These are phyloP conservation scores for Sphaerulina musiva DNA, from an alignment of 2,329 filamentous ascomycete genomes.

Conservation along the genomic window DNA sequence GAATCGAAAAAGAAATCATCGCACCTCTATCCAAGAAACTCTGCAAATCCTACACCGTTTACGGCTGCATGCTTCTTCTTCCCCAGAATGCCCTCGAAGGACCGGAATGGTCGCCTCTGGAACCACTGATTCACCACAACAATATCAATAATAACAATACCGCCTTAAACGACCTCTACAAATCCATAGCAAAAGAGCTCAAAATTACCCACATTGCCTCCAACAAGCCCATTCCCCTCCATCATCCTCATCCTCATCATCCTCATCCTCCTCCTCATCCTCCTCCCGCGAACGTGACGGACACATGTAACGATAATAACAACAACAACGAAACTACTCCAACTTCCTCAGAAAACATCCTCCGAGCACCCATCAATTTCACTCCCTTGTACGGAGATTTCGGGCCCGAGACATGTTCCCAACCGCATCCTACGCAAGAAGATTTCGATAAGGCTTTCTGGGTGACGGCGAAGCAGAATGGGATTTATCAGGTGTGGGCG, in stretches of 20 bases:
- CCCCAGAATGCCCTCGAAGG: constrained; percentile 42
- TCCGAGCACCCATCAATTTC: constrained; percentile 67
- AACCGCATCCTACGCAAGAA: constrained; percentile 22
- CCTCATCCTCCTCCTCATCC: too few relatives aligned
- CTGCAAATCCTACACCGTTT: constrained; percentile 46
- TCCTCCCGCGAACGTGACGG: too few relatives aligned
- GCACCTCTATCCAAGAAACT: constrained; percentile 13
- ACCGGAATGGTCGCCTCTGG: constrained; percentile 28
- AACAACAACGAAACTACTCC: not conserved
- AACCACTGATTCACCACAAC: too few relatives aligned
- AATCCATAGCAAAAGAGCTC: constrained; percentile 39
- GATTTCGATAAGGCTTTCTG: constrained; percentile 69
- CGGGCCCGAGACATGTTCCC: constrained; percentile 44
- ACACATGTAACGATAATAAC: too few relatives aligned
- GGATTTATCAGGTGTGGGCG: constrained; percentile 77
- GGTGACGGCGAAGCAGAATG: constrained; percentile 67
- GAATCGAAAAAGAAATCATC: not conserved
- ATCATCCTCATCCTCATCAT: not conserved
- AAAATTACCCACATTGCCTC: constrained; percentile 51
- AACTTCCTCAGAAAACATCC: constrained; percentile 48
- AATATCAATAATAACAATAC: constrained; percentile 20
- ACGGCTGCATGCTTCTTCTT: constrained; percentile 53
- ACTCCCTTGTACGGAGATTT: constrained; percentile 68
- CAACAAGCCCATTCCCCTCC: constrained; percentile 50
- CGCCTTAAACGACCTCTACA: constrained; percentile 37